These are phyloP conservation scores for Dryadomyces quercivorus DNA, from an alignment of 2,329 filamentous ascomycete species.

Conservation along the genomic window DNA sequence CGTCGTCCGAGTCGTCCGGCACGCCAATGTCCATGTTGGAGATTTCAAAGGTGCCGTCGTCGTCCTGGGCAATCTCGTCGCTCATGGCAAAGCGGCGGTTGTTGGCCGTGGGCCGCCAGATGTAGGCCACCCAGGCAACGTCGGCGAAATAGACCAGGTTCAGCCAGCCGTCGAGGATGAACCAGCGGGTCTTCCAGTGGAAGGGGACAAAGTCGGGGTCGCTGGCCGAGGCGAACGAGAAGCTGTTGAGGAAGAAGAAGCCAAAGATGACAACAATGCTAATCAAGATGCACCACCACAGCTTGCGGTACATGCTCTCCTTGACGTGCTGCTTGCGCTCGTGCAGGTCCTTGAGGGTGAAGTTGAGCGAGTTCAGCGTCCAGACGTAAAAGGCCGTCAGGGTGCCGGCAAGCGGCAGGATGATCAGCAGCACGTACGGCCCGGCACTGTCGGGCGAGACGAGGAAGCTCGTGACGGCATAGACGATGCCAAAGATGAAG, in stretches of 20 bases:
- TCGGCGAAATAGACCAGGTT: slow-evolving; percentile 94
- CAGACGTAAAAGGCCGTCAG: slow-evolving; percentile 96
- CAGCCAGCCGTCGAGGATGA: slow-evolving; percentile 92
- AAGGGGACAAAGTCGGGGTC: slow-evolving; percentile 87
- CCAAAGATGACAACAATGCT: slow-evolving; percentile 93
- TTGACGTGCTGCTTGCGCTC: slow-evolving; percentile 92
- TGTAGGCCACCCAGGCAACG: slow-evolving; percentile 83
- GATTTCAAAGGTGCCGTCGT: slow-evolving; percentile 91
- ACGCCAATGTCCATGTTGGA: slow-evolving; percentile 85
- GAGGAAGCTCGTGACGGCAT: slow-evolving; percentile 78
- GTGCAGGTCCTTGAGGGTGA: slow-evolving; percentile 90
- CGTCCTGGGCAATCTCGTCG: slow-evolving; percentile 96
- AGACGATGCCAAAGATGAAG: slow-evolving; percentile 90
- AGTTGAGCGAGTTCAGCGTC: slow-evolving; percentile 91
- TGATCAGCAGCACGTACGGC: slow-evolving; percentile 81
- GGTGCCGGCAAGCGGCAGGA: slow-evolving; percentile 81
- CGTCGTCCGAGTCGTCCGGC: slow-evolving; percentile 49
- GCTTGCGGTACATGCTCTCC: slow-evolving; percentile 90
- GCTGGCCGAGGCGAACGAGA: slow-evolving; percentile 76
- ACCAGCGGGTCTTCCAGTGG: slow-evolving; percentile 97
- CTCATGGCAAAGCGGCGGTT: slow-evolving; percentile 98
- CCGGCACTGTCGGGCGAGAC: slow-evolving; percentile 84
- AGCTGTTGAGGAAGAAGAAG: slow-evolving; percentile 98
- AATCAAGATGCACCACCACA: slow-evolving; percentile 93
- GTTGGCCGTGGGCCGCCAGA: slow-evolving; percentile 94